Evolutionary conservation across 352 stramenopile species (phyloP).

Genomic region (Phytophthora multivora): DNA sequence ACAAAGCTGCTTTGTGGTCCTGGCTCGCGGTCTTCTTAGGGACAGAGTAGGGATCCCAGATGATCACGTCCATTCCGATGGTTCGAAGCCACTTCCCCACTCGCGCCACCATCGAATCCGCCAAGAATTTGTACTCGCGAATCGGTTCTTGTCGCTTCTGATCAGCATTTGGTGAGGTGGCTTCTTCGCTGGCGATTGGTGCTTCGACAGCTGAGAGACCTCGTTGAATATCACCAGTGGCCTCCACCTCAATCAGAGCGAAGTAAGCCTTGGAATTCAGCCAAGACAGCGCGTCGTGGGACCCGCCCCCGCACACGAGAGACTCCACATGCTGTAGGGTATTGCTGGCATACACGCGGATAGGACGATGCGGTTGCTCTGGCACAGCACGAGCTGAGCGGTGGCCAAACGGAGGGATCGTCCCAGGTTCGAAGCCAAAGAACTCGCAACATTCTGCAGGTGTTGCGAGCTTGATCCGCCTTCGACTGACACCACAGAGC

Average conservation of each 20-base stretch:
- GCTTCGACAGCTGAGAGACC: conserved; percentile 25
- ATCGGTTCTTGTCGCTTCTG: not conserved
- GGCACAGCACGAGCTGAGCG: conserved; percentile 1
- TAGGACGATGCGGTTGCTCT: conserved; percentile 2
- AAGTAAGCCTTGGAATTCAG: conserved; percentile 51
- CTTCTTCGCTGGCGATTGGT: not conserved
- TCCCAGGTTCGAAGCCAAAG: conserved; percentile 72
- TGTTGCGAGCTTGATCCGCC: conserved; percentile 73
- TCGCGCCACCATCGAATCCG: conserved; percentile 75
- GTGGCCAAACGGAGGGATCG: conserved; percentile 66
- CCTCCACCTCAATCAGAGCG: conserved; percentile 37
- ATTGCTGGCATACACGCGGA: conserved; percentile 50
- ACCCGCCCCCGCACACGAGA: conserved; percentile 56
- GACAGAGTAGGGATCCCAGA: conserved; percentile 55
- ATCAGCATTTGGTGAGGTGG: not conserved
- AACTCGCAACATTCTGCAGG: conserved; percentile 56
- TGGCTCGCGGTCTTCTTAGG: conserved; percentile 33
- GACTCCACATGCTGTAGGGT: conserved; percentile 39
- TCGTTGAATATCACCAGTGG: conserved; percentile 43
- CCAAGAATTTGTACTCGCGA: conserved; percentile 67
- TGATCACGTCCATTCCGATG: conserved; percentile 75
- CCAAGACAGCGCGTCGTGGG: conserved; percentile 47
- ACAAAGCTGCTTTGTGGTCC: conserved; percentile 52
- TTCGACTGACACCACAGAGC: conserved; percentile 55
- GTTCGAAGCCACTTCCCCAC: conserved; percentile 81